Base-by-base conservation (phyloP, 371 early-diverging fungal genomes). In the Polyrhizophydium stewartii region DNA sequence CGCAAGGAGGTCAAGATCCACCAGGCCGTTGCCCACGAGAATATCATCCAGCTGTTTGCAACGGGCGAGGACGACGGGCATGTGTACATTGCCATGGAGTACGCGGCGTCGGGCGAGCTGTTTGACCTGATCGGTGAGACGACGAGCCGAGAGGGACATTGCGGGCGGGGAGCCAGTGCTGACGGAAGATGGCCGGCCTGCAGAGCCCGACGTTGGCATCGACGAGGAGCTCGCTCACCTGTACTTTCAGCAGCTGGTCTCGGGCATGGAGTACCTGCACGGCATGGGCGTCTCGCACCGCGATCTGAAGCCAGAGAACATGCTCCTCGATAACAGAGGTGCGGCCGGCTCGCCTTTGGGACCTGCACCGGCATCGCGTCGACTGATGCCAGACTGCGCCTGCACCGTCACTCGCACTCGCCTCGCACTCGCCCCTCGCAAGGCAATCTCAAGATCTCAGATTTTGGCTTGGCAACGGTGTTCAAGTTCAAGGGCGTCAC, bases 121-220 rank as follows among this genome's bases (percentile, higher is more conserved):
- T 87, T 87, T 70, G 86, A 87, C 63, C 71, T 73, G 47, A 87
- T 87, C 31, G 81, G 85, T 85, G 59, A 32, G 35, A 27, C 31
- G 0, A 1, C 31, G 13, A 25, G 27, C 32, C 31, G 9, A 1
- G n/a, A n/a, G n/a, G n/a, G n/a, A n/a, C n/a, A n/a, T n/a, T 40
- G 41, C 13, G 41, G 21, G 21, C 41, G 41, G 21, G 21, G 41
- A 40, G 41, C 41, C 21, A 43, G 43, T 43, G 43, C 43, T 43
- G 43, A 43, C 43, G 17, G n/a, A n/a, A 22, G 32, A 19, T 37
- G 16, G 7, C 30, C 21, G 31, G 31, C 31, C 24, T 10, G 3
- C 79, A 78, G 88, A 78, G 33, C 86, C 87, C 0, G 89, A 86
- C 72, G 75, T 82, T 9, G 92, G 92, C 6, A 64, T 91, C n/a